phyloP scores from a whole-genome alignment of 352 stramenopile species.

The Phytophthora vignae region DNA sequence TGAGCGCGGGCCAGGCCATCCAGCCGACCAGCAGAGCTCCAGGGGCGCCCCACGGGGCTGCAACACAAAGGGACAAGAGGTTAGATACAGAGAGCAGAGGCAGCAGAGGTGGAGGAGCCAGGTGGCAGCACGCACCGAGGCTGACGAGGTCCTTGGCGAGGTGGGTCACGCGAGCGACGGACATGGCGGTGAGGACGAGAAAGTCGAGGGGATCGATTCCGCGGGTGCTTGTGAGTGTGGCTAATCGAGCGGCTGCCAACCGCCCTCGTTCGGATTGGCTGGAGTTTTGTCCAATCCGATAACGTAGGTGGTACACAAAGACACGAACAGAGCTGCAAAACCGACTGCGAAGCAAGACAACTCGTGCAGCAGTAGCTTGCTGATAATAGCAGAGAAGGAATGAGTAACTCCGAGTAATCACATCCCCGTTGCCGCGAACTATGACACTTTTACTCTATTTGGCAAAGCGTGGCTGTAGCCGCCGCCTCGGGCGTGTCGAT shows the following conservation, averaged over 20 bases:
- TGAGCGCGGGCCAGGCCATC: constrained; percentile 79
- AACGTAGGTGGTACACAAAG: background rate
- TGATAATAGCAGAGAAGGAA: too few relatives aligned
- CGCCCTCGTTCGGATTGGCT: constrained; percentile 1
- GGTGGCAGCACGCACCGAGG: constrained; percentile 47
- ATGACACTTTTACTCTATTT: too few relatives aligned
- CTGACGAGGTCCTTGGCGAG: constrained; percentile 60
- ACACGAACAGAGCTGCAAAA: background rate
- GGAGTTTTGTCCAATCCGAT: constrained; percentile 4
- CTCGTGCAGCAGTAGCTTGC: too few relatives aligned
- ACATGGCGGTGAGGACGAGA: constrained; percentile 18
- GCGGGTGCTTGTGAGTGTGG: constrained; percentile 7
- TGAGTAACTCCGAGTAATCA: too few relatives aligned
- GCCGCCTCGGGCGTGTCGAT: too few relatives aligned
- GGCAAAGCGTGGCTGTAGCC: too few relatives aligned
- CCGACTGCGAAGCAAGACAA: background rate
- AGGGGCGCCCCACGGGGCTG: constrained; percentile 66
- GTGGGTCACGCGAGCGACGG: constrained; percentile 47
- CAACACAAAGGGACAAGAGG: background rate
- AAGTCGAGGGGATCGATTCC: constrained; percentile 15
- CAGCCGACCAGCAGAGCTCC: constrained; percentile 60
- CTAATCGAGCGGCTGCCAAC: constrained; percentile 5
- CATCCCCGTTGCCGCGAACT: too few relatives aligned
- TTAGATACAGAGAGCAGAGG: background rate
- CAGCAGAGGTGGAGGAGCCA: background rate